Base-by-base conservation (phyloP, 2,329 filamentous ascomycete species). In the Fusarium xyrophilum region DNA sequence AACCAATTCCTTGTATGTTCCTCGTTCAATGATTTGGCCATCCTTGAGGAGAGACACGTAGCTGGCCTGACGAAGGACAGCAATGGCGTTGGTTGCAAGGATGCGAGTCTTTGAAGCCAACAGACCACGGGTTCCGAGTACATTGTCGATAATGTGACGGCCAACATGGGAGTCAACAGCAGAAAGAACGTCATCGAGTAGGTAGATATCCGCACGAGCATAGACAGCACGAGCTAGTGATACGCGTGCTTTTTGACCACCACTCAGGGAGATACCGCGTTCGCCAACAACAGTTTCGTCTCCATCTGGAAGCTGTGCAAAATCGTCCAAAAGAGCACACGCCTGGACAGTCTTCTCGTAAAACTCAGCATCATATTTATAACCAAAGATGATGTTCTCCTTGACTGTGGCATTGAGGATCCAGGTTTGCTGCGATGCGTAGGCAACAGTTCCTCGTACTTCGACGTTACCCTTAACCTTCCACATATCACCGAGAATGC, bases 141-240 rank as follows among this genome's bases (percentile, higher is more conserved):
- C 96, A 67, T 96, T 93, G 76, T 98, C 92, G 74, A 97, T 97
- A 60, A 99, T 86, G 80, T 99, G 96, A 68, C 93, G 88, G 51
- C 96, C 96, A 62, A 99, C 96, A 76, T 99, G 96, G 69, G 97
- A 95, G 80, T 99, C 96, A n/a, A 99, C 96, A 1, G 96, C 96
- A 19, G 95, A 98, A 14, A 99, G 85, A 65, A 94, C 92, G 77
- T 99, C 96, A 72, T 99, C 96, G 14, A 99, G 85, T 15, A 99
- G 85, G 76, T 98, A 98, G 51, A 99, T 89, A 77, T 99, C 96
- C n/a, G 96, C 93, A 71, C 96, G 88, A 53, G 96, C 94, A 76
- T 99, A 99, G 2, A 99, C 96, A 32, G 96, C 95, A 77, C 96
- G 88, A 40, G 96, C 96, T 56, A 99, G 84, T 17, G 93, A 95